Evolutionary conservation across 2,329 filamentous ascomycete species (phyloP).

Genomic region (Leptoxyphium fumago): DNA sequence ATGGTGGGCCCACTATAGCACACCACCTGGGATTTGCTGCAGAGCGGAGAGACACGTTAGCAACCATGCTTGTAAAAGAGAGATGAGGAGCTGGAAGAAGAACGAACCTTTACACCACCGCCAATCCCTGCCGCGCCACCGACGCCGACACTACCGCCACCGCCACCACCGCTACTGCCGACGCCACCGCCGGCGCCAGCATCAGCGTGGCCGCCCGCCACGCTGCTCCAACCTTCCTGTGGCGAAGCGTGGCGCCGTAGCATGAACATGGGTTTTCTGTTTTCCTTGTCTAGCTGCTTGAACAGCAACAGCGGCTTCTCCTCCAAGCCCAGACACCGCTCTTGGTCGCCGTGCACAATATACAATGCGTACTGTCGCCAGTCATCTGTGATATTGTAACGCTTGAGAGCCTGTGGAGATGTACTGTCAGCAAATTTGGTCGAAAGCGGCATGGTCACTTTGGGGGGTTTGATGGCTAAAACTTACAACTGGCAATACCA

Average conservation of each 20-base stretch:
- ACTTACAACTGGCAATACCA: conserved; percentile 65
- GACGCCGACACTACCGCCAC: conserved; percentile 1
- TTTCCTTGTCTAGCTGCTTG: conserved; percentile 93
- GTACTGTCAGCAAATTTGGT: not conserved
- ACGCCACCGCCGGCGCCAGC: conserved; percentile 1
- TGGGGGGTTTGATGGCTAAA: not conserved
- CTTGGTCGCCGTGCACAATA: conserved; percentile 97
- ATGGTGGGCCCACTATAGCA: conserved; percentile 5
- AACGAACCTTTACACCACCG: not conserved
- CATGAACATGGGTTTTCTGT: conserved; percentile 99
- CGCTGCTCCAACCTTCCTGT: conserved; percentile 19
- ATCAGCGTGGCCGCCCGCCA: conserved; percentile 1
- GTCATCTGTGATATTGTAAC: conserved; percentile 96
- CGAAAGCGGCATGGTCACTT: not conserved
- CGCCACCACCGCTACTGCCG: not conserved
- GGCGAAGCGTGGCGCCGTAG: conserved; percentile 51
- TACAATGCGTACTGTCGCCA: conserved; percentile 97
- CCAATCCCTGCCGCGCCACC: not conserved
- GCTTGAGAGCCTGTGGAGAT: conserved; percentile 54
- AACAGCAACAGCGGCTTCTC: conserved; percentile 93
- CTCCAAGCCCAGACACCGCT: conserved; percentile 78
- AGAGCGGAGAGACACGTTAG: not conserved
- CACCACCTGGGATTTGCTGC: conserved; percentile 7
- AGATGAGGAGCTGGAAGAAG: not conserved
- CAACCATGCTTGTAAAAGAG: conserved; percentile 1